Evolutionary conservation across 345 rosid species (phyloP), one percentile per base, ranked within the genome.

Genomic region (Lumnitzera racemosa): DNA sequence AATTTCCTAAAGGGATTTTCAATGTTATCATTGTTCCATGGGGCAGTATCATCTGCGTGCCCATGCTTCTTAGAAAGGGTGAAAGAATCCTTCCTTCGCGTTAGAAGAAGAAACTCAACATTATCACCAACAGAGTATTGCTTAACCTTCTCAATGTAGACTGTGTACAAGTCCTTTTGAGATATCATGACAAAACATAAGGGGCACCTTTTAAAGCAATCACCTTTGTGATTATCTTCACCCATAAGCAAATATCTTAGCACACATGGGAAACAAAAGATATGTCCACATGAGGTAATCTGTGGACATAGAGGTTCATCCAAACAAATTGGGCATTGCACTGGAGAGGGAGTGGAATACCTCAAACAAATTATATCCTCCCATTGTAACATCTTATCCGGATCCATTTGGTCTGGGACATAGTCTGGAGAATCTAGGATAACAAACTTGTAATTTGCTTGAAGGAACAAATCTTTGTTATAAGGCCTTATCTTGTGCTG

Each of bases 401-500:
- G 99, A 78, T 90, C 91, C 91, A 88, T 72, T 6, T 74, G 67
- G 49, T 86, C 97, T 56, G 86, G 80, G 25, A 78, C 25, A 65
- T 86, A 77, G 53, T 78, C 74, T 58, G 87, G 96, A 0, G 90
- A 82, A 61, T 90, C 89, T 64, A 94, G 77, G 67, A 90, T 74
- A 77, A 94, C 90, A 74, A 90, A 94, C 81, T 86, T 90, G 82
- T 81, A 94, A 77, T 94, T 94, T 24, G 99, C 97, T 72, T 94
- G 86, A 67, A 94, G 90, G 80, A 94, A 94, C 67, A 94, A 59
- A 74, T 90, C 99, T 69, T 76, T 94, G 73, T 86, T 90, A 61
- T 85, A 94, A 53, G 99, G 95, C 78, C 74, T 87, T 68, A 79
- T 69, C 78, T 81, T 90, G 43, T 67, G 73, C 58, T 63, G 80